phyloP scores from a whole-genome alignment of 352 stramenopile species.

The Phytophthora agathidicida region DNA sequence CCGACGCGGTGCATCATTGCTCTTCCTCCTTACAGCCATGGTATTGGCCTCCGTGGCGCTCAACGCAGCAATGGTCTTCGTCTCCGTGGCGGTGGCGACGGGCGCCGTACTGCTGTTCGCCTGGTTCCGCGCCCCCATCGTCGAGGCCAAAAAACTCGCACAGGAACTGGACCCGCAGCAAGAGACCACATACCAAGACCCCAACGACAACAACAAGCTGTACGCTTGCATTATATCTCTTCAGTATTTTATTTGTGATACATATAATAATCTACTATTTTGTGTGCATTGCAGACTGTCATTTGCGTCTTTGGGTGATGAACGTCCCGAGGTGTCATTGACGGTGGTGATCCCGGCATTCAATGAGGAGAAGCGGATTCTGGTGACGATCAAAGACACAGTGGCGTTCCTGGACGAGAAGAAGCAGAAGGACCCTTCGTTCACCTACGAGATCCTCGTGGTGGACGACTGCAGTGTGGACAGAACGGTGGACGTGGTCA shows the following conservation, averaged over 20 bases:
- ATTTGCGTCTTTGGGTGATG: slow-evolving; percentile 71
- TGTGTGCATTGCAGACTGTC: slow-evolving; percentile 34
- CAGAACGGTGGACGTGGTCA: slow-evolving; percentile 73
- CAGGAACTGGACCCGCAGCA: slow-evolving; percentile 53
- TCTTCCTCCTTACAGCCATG: slow-evolving; percentile 7
- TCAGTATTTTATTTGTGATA: slow-evolving; percentile 9
- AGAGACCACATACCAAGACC: slow-evolving; percentile 68
- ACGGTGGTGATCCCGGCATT: slow-evolving; percentile 95
- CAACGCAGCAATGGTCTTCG: slow-evolving; percentile 22
- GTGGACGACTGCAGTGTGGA: slow-evolving; percentile 94
- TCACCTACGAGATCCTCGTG: slow-evolving; percentile 91
- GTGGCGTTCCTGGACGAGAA: slow-evolving; percentile 88
- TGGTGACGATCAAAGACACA: slow-evolving; percentile 91
- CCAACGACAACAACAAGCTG: slow-evolving; percentile 40
- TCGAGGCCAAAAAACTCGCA: slow-evolving; percentile 56
- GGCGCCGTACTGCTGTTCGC: slow-evolving; percentile 42
- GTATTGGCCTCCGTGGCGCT: slow-evolving; percentile 17
- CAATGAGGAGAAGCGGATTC: slow-evolving; percentile 94
- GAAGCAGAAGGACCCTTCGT: slow-evolving; percentile 43
- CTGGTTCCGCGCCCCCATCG: slow-evolving; percentile 67
- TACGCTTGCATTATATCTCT: too few relatives aligned
- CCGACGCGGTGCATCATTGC: not conserved
- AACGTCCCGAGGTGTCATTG: slow-evolving; percentile 62
- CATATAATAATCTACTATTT: slow-evolving; percentile 1
- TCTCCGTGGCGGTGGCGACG: slow-evolving; percentile 29